phyloP scores from a whole-genome alignment of 2,329 filamentous ascomycete species.

The Helotiales sp. region DNA sequence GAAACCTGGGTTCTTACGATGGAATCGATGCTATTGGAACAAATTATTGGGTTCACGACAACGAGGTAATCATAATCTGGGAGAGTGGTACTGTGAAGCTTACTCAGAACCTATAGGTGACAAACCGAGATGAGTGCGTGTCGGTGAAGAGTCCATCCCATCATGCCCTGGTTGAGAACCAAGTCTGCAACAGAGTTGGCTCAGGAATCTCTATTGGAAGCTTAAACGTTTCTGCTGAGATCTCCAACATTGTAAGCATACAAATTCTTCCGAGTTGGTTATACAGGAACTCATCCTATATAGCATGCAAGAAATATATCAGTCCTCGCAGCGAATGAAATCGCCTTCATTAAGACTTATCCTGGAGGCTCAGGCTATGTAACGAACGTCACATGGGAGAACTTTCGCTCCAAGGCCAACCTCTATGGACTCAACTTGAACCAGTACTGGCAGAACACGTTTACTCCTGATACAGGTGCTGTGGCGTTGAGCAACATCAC shows the following conservation, averaged over 20 bases:
- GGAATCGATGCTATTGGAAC: slow-evolving; percentile 3
- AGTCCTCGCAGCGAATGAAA: background rate
- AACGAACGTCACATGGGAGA: slow-evolving; percentile 1
- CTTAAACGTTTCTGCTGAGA: background rate
- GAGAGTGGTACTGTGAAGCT: too few relatives aligned
- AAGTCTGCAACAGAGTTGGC: background rate
- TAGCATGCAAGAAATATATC: slow-evolving; percentile 4
- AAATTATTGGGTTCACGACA: slow-evolving; percentile 2
- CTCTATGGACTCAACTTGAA: slow-evolving; percentile 2
- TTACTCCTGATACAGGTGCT: background rate
- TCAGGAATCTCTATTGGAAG: slow-evolving; percentile 4
- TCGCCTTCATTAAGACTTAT: slow-evolving; percentile 3
- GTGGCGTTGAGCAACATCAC: background rate
- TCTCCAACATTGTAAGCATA: background rate
- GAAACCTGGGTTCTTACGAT: background rate
- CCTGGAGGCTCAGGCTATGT: slow-evolving; percentile 1
- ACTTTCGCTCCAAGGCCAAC: slow-evolving; percentile 1
- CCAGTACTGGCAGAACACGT: slow-evolving; percentile 4
- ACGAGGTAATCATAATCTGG: background rate
- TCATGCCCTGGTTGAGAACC: background rate
- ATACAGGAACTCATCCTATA: background rate
- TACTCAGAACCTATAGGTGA: background rate
- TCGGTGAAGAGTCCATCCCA: slow-evolving; percentile 2
- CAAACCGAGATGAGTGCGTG: slow-evolving; percentile 3
- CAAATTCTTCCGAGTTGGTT: background rate